phyloP scores from a whole-genome alignment of 2,329 filamentous ascomycete species.

The Microdochium trichocladiopsis region DNA sequence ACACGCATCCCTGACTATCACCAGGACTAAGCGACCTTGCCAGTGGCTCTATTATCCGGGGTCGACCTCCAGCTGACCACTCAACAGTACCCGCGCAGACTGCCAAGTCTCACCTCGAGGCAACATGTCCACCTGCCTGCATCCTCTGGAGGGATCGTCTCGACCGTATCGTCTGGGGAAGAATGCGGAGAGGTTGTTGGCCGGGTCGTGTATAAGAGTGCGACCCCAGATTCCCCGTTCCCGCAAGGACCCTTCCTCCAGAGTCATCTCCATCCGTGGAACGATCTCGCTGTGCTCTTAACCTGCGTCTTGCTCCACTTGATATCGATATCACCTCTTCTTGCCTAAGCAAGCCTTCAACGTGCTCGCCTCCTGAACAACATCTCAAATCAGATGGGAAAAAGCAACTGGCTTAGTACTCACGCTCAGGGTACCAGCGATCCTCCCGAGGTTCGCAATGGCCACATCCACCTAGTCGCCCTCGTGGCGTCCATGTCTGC shows the following conservation, averaged over 20 bases:
- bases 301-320: background rate
- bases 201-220: background rate
- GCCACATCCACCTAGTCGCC: constrained; percentile 23
- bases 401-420: constrained; percentile 1
- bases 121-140: background rate
- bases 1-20: background rate
- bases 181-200: background rate
- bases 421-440: constrained; percentile 27
- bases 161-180: background rate
- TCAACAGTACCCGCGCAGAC: background rate
- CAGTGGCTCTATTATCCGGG: background rate
- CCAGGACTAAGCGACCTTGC: background rate
- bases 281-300: background rate
- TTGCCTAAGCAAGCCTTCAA: background rate
- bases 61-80: background rate
- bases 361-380: background rate
- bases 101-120: background rate
- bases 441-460: constrained; percentile 24
- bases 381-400: background rate
- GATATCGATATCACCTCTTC: background rate
- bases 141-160: background rate
- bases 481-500: constrained; percentile 24
- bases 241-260: background rate
- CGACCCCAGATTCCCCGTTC: background rate
- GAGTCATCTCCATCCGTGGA: background rate